Base-by-base conservation (phyloP, 495 filamentous ascomycete species). In the Aspergillus diversus region DNA sequence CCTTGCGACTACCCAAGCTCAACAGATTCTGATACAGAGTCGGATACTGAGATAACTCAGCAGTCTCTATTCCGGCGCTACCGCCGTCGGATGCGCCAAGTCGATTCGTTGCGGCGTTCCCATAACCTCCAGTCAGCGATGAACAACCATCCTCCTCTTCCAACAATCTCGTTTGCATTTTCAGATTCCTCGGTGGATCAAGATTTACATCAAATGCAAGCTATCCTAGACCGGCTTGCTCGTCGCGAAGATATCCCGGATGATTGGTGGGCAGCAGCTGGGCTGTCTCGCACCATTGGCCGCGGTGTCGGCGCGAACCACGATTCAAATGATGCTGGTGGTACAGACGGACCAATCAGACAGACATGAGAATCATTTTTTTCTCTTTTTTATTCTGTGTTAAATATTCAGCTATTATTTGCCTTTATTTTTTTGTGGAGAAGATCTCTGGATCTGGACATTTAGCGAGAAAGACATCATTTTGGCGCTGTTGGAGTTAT, bases 201-300 rank as follows among this genome's bases (percentile, higher is more conserved):
- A 9, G 85, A 86, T 67, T 75, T 90, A 39, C 81, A 78, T 5
- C 83, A 84, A 42, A 87, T 92, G 86, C 87, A 89, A 64, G 78
- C 82, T 34, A 86, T 94, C 21, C 77, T 93, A 57, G 81, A 86
- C 64, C 80, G 84, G 33, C 80, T 93, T 63, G 84, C 86, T 52
- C 79, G 84, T 9, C 77, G 89, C 8, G 83, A 88, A 66, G 88
- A 92, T 67, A 86, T 92, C 62, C 88, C 89, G 0, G 90, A 92
- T 52, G 84, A 88, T 54, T 91, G 87, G 87, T 94, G 91, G 91
- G 84, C 83, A 52, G 83, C 85, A 63, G 88, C 85, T 60, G 90
- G 90, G 5, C 79, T 93, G 53, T 85, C 80, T 61, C 84, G 86
- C 65, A 86, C 81, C 48, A 68, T 79, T 15, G 72, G 69, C 54